Percentiles rank a stretch among this genome's conserved stretches.
These are phyloP conservation scores for Leccinum pallidistipes DNA, from an alignment of 1,284 basidiomycete genomes.

Conservation along the genomic window DNA sequence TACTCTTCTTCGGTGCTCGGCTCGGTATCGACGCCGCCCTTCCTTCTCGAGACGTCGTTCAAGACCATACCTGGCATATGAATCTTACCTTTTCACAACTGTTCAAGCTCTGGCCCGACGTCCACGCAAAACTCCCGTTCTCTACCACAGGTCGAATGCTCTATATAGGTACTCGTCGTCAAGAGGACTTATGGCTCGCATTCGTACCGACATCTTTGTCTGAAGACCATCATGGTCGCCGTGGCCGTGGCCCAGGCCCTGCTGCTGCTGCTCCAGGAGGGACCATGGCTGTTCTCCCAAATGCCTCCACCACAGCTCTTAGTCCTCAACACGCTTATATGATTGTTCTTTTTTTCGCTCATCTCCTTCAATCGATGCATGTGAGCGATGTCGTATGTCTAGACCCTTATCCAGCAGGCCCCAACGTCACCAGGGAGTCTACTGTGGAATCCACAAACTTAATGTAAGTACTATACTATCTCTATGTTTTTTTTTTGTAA, in stretches of 20 bases:
- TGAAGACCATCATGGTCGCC: not conserved
- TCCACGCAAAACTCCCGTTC: conserved; percentile 1
- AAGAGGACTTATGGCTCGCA: conserved; percentile 12
- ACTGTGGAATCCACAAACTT: not conserved
- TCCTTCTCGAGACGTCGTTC: not conserved
- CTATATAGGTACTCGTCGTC: not conserved
- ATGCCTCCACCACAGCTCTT: not conserved
- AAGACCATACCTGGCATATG: conserved; percentile 6
- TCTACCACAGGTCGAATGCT: conserved; percentile 4
- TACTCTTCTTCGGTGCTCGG: not conserved
- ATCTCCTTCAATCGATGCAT: not conserved
- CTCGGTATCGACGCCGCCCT: conserved; percentile 6
- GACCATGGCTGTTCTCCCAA: not conserved
- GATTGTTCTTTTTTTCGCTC: conserved; percentile 4
- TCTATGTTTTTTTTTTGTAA: too few species aligned
- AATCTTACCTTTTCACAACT: conserved; percentile 1
- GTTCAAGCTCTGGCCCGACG: conserved; percentile 6
- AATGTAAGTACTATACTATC: not conserved
- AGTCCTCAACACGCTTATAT: not conserved
- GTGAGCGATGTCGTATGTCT: not conserved
- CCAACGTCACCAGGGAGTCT: not conserved
- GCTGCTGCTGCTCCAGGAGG: too few species aligned
- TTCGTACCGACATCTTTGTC: not conserved
- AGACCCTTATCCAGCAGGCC: not conserved
- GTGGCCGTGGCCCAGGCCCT: too few species aligned